Base-by-base conservation (phyloP, 2,329 filamentous ascomycete genomes). In the Cladosporium halotolerans region DNA sequence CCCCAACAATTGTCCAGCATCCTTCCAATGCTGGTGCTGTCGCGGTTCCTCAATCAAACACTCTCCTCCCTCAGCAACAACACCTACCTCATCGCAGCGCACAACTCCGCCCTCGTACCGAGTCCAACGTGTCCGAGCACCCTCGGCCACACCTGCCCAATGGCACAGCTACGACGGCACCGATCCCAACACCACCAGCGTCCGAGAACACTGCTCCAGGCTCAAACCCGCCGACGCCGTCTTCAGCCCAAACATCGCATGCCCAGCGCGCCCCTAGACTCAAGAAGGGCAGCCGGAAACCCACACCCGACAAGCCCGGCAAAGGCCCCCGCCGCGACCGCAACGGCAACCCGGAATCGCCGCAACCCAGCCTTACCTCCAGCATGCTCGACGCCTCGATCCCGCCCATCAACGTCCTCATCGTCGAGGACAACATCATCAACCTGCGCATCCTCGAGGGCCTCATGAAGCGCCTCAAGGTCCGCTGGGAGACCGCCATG, bases 341-440 rank as follows among this genome's bases (percentile, higher is more conserved):
- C 11, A 41, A 38, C n/a, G 44, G 28, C 10, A 14, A 9, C 7
- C 9, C 11, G 2, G 40, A 47, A 10, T 47, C 49, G 14, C 49
- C 31, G 9, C 45, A 43, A 8, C 44, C 43, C 5, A 32, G 19
- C 6, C 42, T 32, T 3, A 44, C 45, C 23, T 52, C 57, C 8
- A 54, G 38, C 45, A 78, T 88, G 63, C 79, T 95, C 28, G 89
- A 92, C 61, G 86, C 85, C 51, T 84, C 84, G 1, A 89, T 97
- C 0, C 93, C 93, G 7, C 92, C 93, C 1, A 97, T 99, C 73
- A 97, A 95, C 62, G 91, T 97, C 7, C 78, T 99, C 41, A 96
- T 99, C 56, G 93, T 99, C 11, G 93, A 99, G 74, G 93, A 99
- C 73, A 99, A 99, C 70, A 90, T 93, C 58, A 97, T 99, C 78